A percentile compares a stretch with the other conserved stretches of the same genome.
These are phyloP conservation scores for Coemansia sp. DNA, from an alignment of 192 early-diverging fungal species.

Conservation along the genomic window DNA sequence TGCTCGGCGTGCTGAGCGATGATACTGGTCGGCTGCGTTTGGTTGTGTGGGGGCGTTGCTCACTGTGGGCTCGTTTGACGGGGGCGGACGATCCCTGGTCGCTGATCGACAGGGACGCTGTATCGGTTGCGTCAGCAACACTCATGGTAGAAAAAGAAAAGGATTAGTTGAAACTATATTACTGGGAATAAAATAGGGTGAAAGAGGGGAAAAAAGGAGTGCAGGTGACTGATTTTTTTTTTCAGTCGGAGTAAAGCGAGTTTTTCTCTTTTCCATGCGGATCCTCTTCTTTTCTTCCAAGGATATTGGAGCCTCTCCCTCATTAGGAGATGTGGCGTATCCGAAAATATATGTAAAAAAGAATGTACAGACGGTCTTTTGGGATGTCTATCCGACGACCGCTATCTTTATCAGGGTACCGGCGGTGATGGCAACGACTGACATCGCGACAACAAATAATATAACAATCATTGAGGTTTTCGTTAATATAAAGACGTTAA, in stretches of 20 bases:
- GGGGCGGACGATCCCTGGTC: not conserved
- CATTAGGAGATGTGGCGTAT: not conserved
- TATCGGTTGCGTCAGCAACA: not conserved
- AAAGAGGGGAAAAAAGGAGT: not conserved
- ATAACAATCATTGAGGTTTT: constrained; percentile 37
- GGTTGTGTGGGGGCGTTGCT: not conserved
- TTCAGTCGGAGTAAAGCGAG: not conserved
- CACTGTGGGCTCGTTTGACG: constrained; percentile 10
- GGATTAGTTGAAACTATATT: not conserved
- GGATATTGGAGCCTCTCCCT: not conserved
- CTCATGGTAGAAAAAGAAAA: not conserved
- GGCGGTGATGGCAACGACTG: constrained; percentile 34
- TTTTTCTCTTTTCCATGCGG: not conserved
- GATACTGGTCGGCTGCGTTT: not conserved
- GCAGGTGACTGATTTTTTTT: not conserved
- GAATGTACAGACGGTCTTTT: not conserved
- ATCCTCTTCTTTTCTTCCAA: not conserved
- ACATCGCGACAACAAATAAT: constrained; percentile 33
- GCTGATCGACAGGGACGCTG: not conserved
- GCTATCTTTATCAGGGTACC: constrained; percentile 44
- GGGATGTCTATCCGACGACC: constrained; percentile 11
- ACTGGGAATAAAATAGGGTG: not conserved
- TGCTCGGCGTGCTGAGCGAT: not conserved
- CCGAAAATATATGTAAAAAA: not conserved
- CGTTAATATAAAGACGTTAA: not conserved